Conservation (phyloP, 1,284 basidiomycete species). For the Singerocomus rubriflavus region DNA sequence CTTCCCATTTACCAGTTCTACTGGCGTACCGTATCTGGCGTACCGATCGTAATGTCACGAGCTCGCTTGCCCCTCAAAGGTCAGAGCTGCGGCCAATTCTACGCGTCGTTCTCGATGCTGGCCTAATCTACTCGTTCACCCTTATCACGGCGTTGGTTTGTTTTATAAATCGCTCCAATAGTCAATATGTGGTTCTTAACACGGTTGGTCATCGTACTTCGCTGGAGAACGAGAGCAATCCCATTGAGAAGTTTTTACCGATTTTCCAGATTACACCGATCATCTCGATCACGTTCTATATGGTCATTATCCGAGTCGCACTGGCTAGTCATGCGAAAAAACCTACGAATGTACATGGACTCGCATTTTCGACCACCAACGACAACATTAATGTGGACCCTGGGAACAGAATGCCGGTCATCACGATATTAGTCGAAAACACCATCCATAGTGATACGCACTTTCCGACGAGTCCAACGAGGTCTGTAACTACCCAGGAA, state of each 20-base stretch:
- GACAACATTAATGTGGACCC: neutral
- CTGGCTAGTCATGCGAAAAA: neutral
- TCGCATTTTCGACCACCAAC: neutral
- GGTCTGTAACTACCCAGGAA: no score
- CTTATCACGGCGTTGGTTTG: neutral
- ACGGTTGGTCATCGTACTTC: neutral
- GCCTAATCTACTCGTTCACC: slow-evolving; percentile 9
- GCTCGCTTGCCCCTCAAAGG: neutral
- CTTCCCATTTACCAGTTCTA: neutral
- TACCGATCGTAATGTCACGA: neutral
- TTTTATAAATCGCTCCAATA: neutral
- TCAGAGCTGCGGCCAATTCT: slow-evolving; percentile 2
- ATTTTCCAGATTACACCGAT: neutral
- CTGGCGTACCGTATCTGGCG: slow-evolving; percentile 1
- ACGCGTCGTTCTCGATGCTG: slow-evolving; percentile 10
- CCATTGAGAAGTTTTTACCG: neutral
- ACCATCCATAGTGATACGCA: neutral
- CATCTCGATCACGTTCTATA: slow-evolving; percentile 5
- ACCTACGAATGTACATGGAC: no score
- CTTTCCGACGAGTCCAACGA: neutral
- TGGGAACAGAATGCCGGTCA: neutral
- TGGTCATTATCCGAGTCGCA: slow-evolving; percentile 3
- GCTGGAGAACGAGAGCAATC: neutral
- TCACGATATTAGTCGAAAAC: neutral
- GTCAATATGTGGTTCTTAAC: neutral